These are phyloP conservation scores for Galeopsis tetrahit DNA, from an alignment of 257 asterid species.

Conservation along the genomic window DNA sequence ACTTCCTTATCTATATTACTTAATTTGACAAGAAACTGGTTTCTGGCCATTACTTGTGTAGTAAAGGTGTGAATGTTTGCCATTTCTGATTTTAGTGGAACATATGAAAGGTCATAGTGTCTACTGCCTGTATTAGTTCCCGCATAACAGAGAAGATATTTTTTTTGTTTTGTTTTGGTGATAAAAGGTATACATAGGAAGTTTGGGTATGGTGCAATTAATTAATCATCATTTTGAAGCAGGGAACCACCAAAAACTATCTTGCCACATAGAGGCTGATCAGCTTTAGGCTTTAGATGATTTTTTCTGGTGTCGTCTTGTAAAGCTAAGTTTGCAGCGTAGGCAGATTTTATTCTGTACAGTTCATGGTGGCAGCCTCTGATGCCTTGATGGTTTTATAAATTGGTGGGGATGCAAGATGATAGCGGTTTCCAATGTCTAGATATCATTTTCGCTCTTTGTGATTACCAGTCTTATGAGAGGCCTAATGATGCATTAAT, in stretches of 20 bases:
- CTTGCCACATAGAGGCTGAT: slow-evolving; percentile 10
- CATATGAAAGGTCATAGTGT: slow-evolving; percentile 22
- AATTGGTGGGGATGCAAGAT: slow-evolving; percentile 16
- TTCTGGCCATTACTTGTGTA: slow-evolving; percentile 1
- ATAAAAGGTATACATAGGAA: slow-evolving; percentile 22
- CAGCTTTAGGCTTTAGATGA: slow-evolving; percentile 15
- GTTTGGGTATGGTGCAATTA: slow-evolving; percentile 3
- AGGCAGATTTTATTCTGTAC: slow-evolving; percentile 18
- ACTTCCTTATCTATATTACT: slow-evolving; percentile 9
- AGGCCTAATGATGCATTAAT: slow-evolving; percentile 1
- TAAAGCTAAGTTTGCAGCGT: slow-evolving; percentile 16
- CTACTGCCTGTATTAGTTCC: neutral
- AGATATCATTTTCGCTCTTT: slow-evolving; percentile 9
- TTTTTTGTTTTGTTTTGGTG: slow-evolving; percentile 11
- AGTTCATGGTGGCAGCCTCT: slow-evolving; percentile 17
- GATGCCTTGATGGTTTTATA: slow-evolving; percentile 19
- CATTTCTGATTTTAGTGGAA: slow-evolving; percentile 17
- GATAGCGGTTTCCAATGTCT: neutral
- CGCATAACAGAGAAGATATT: neutral
- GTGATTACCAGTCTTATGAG: neutral
- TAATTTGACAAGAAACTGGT: slow-evolving; percentile 20
- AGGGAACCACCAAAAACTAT: slow-evolving; percentile 13
- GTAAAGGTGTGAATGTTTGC: slow-evolving; percentile 4
- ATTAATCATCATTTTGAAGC: slow-evolving; percentile 14
- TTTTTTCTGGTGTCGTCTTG: slow-evolving; percentile 12